Conservation (phyloP, 768 basidiomycete genomes). For the Boletus reticuloceps region DNA sequence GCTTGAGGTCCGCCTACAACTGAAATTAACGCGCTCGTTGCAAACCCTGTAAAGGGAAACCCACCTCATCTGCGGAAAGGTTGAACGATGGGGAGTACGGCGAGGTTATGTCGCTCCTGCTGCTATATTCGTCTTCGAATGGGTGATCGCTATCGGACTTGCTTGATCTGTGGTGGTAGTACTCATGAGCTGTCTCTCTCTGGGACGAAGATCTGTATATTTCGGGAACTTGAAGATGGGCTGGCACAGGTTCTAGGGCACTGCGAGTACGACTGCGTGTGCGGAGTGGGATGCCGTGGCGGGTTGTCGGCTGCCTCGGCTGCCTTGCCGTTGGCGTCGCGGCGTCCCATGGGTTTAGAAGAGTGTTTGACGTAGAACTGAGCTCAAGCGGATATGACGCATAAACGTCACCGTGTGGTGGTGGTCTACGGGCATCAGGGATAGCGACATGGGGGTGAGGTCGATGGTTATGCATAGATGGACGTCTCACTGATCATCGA, state of each 20-base stretch:
- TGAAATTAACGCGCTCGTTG: constrained; percentile 5
- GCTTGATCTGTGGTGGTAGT: constrained; percentile 41
- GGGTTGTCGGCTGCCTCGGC: constrained; percentile 21
- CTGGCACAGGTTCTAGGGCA: constrained; percentile 28
- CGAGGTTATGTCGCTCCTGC: constrained; percentile 22
- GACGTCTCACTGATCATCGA: not conserved
- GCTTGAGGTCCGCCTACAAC: constrained; percentile 23
- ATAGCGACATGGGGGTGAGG: constrained; percentile 38
- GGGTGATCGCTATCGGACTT: constrained; percentile 36
- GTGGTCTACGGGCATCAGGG: constrained; percentile 35
- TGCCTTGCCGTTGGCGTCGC: constrained; percentile 26
- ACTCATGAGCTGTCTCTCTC: constrained; percentile 25
- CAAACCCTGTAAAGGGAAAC: constrained; percentile 25
- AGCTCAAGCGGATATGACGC: constrained; percentile 33
- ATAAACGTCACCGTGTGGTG: constrained; percentile 30
- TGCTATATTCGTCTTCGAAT: constrained; percentile 13
- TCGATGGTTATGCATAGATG: constrained; percentile 28
- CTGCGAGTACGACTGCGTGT: constrained; percentile 39
- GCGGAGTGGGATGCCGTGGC: constrained; percentile 20
- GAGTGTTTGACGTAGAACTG: constrained; percentile 17
- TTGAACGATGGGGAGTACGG: constrained; percentile 35
- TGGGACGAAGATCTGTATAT: constrained; percentile 46
- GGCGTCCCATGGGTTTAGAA: constrained; percentile 36
- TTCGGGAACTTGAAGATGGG: constrained; percentile 40
- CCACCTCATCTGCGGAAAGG: constrained; percentile 39